Evolutionary conservation across 1,139 yeast species (phyloP).

Genomic region (Kluyveromyces marxianus): DNA sequence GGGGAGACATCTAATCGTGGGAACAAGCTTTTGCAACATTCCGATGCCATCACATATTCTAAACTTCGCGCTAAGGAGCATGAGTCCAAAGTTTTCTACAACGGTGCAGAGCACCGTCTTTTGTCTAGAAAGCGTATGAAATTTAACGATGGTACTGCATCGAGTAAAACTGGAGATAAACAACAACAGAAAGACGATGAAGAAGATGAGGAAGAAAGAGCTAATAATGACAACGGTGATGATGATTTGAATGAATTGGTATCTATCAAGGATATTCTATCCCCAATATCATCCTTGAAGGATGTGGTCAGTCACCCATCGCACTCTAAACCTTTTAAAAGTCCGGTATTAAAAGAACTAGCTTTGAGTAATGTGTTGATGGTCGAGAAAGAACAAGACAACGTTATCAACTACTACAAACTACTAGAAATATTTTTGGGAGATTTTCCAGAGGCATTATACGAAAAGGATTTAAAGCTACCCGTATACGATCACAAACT

Average conservation of each 20-base stretch:
- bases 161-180: neutral
- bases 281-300: conserved; percentile 74
- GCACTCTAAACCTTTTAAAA: conserved; percentile 54
- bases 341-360: conserved; percentile 44
- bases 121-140: conserved; percentile 28
- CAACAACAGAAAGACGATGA: neutral
- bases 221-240: conserved; percentile 13
- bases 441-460: conserved; percentile 67
- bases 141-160: conserved; percentile 22
- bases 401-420: conserved; percentile 60
- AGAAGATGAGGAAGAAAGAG: conserved; percentile 22
- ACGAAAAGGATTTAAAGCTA: conserved; percentile 57
- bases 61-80: conserved; percentile 31
- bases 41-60: conserved; percentile 34
- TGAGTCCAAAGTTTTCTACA: conserved; percentile 32
- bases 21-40: conserved; percentile 46
- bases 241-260: conserved; percentile 35
- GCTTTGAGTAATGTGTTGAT: conserved; percentile 68
- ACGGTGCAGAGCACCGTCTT: conserved; percentile 30
- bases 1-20: conserved; percentile 48
- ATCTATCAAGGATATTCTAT: conserved; percentile 48
- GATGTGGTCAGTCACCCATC: conserved; percentile 71
- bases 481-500: conserved; percentile 62
- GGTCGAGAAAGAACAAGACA: conserved; percentile 73
- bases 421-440: conserved; percentile 76